These are phyloP conservation scores for Phialocephala sp. DNA, from an alignment of 2,329 filamentous ascomycete species.

Conservation along the genomic window DNA sequence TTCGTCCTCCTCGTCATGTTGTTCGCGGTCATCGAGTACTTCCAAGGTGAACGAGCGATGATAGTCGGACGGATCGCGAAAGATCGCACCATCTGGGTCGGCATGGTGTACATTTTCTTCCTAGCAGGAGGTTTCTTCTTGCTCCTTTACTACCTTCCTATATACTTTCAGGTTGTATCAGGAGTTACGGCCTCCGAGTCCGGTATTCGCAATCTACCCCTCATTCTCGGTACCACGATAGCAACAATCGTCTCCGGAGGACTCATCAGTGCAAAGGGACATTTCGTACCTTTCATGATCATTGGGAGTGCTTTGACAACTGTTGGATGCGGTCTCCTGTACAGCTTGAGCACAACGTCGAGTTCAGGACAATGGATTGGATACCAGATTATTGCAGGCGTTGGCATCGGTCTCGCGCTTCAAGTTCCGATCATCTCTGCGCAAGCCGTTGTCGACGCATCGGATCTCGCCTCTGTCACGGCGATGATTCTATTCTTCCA, in stretches of 20 bases:
- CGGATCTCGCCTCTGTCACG: constrained; percentile 54
- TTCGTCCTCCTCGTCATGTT: constrained; percentile 41
- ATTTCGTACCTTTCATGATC: constrained; percentile 47
- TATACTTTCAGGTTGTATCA: constrained; percentile 55
- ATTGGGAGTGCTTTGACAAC: constrained; percentile 39
- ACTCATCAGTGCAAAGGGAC: constrained; percentile 43
- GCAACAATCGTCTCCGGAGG: constrained; percentile 45
- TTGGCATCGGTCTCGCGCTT: constrained; percentile 63
- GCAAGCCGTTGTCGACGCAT: constrained; percentile 46
- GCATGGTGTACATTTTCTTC: constrained; percentile 49
- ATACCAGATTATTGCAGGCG: constrained; percentile 60
- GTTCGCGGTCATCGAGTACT: constrained; percentile 49
- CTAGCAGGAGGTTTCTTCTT: constrained; percentile 53
- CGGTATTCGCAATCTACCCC: constrained; percentile 49
- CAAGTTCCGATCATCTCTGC: constrained; percentile 47
- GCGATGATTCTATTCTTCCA: constrained; percentile 55
- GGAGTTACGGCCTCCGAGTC: constrained; percentile 43
- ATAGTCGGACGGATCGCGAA: constrained; percentile 52
- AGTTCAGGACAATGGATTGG: constrained; percentile 59
- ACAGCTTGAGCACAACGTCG: constrained; percentile 56
- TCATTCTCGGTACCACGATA: constrained; percentile 41
- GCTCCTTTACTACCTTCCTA: constrained; percentile 54
- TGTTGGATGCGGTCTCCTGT: constrained; percentile 58
- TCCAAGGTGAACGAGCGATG: constrained; percentile 55
- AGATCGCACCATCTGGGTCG: constrained; percentile 51